Conservation (phyloP, 257 asterid species). For the Buddleja alternifolia region DNA sequence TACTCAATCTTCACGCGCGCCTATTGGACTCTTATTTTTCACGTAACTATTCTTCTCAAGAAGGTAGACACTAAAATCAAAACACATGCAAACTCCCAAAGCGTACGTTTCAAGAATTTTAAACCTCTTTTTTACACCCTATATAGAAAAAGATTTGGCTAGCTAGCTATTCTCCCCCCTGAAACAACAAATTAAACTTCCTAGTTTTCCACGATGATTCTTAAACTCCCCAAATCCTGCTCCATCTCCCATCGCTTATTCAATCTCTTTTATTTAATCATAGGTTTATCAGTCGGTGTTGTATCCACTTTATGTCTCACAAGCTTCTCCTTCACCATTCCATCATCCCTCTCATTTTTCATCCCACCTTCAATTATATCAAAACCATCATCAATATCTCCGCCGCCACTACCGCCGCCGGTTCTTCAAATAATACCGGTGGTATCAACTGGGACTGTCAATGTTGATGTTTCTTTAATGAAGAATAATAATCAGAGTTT, state of each 20-base stretch:
- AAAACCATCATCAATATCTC: not conserved
- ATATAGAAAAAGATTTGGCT: not conserved
- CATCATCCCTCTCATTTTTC: constrained; percentile 12
- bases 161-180: not conserved
- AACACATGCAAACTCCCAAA: constrained; percentile 32
- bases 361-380: constrained; percentile 6
- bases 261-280: no score
- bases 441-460: no score
- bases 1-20: no score
- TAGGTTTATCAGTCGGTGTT: no score
- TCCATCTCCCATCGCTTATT: constrained; percentile 24
- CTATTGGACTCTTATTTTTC: constrained; percentile 26
- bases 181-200: not conserved
- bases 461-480: constrained; percentile 12
- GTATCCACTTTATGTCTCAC: constrained; percentile 37
- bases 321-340: constrained; percentile 40
- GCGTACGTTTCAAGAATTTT: constrained; percentile 28
- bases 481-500: not conserved
- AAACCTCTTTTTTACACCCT: not conserved
- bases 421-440: not conserved
- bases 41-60: constrained; percentile 10
- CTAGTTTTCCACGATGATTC: constrained; percentile 3
- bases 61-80: not conserved
- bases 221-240: constrained; percentile 29
- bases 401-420: constrained; percentile 1